phyloP scores from a whole-genome alignment of 2,329 filamentous ascomycete species.

The Fusarium compactum region DNA sequence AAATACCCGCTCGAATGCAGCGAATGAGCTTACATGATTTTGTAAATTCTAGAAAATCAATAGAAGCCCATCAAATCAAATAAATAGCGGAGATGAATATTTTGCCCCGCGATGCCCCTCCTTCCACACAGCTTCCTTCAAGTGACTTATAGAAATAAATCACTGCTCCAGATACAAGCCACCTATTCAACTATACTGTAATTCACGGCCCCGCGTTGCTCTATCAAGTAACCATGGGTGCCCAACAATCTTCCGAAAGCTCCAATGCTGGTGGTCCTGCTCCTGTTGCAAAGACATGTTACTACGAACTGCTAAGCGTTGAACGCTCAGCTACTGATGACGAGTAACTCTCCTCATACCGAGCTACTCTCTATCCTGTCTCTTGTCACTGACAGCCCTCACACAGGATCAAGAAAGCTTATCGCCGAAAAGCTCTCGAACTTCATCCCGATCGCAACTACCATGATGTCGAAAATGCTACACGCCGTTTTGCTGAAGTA shows the following conservation, averaged over 20 bases:
- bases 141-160: not conserved
- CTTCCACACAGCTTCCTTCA: slow-evolving; percentile 11
- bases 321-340: slow-evolving; percentile 80
- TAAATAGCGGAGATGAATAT: slow-evolving; percentile 13
- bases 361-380: not conserved
- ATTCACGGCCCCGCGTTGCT: slow-evolving; percentile 5
- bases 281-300: slow-evolving; percentile 74
- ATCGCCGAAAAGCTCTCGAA: slow-evolving; percentile 89
- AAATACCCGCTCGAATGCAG: slow-evolving; percentile 3
- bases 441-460: slow-evolving; percentile 95
- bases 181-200: not conserved
- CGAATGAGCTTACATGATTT: slow-evolving; percentile 31
- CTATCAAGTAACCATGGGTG: slow-evolving; percentile 59
- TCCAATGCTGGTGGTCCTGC: slow-evolving; percentile 51
- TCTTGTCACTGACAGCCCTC: not conserved
- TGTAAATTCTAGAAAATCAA: slow-evolving; percentile 18
- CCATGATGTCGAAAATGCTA: slow-evolving; percentile 85
- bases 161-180: slow-evolving; percentile 1
- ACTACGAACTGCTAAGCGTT: slow-evolving; percentile 86
- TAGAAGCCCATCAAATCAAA: slow-evolving; percentile 1
- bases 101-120: slow-evolving; percentile 42
- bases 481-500: slow-evolving; percentile 87
- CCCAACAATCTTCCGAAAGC: slow-evolving; percentile 64
- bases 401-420: slow-evolving; percentile 90
- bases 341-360: slow-evolving; percentile 68